Percentiles rank a stretch among this genome's conserved stretches.
Conservation (phyloP, 257 asterid genomes). For the Eucommia ulmoides region DNA sequence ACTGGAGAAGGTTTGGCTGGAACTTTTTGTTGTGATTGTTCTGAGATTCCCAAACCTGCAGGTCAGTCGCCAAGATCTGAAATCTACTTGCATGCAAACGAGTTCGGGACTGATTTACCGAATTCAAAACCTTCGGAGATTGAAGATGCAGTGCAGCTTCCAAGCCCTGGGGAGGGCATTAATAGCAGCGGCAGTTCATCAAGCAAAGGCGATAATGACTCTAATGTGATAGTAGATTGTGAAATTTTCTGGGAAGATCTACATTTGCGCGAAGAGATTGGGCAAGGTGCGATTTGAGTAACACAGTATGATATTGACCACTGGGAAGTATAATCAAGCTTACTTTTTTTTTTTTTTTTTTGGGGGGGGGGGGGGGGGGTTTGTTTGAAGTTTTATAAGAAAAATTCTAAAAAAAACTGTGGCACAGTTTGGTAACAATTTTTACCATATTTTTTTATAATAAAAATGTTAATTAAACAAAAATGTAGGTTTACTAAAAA, state of each 20-base stretch:
- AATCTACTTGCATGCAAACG: conserved; percentile 11
- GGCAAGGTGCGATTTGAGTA: conserved; percentile 37
- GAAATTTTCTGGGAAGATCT: conserved; percentile 63
- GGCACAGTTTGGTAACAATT: no score
- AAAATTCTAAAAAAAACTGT: no score
- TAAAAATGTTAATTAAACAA: no score
- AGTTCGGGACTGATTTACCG: conserved; percentile 4
- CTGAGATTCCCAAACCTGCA: conserved; percentile 12
- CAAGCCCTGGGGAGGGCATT: conserved; percentile 14
- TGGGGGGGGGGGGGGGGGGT: no score
- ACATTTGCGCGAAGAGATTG: conserved; percentile 41
- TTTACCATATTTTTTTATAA: no score
- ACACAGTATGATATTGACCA: background rate
- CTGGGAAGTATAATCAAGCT: conserved; percentile 1
- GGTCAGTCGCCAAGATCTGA: conserved; percentile 10
- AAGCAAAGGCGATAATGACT: conserved; percentile 24
- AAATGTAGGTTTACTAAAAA: no score
- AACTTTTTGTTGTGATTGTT: conserved; percentile 2
- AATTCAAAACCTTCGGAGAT: conserved; percentile 5
- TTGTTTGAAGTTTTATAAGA: no score
- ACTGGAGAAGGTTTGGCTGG: conserved; percentile 5
- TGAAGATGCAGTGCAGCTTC: conserved; percentile 14
- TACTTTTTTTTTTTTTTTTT: background rate
- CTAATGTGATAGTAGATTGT: conserved; percentile 14
- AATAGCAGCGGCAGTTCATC: conserved; percentile 22